phyloP scores from a whole-genome alignment of 192 early-diverging fungal genomes.

The Physocladia obscura region DNA sequence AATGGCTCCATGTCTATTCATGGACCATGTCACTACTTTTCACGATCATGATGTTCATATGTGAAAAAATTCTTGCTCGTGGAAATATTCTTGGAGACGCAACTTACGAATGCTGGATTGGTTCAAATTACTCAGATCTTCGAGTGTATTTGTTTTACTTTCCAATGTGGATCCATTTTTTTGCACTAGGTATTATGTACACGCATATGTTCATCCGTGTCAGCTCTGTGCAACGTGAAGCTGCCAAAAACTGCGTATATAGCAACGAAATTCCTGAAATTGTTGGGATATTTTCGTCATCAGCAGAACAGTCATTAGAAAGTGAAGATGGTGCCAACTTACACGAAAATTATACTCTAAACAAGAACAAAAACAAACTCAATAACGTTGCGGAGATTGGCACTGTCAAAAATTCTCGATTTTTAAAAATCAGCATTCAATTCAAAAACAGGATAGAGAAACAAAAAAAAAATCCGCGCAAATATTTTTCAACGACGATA shows the following conservation, averaged over 20 bases:
- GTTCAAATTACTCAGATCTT: background rate
- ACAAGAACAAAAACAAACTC: background rate
- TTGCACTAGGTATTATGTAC: background rate
- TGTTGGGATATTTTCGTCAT: too few relatives aligned
- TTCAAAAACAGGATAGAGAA: too few relatives aligned
- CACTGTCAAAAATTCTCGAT: too few relatives aligned
- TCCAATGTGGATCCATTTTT: constrained; percentile 5
- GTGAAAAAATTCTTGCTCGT: background rate
- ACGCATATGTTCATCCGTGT: background rate
- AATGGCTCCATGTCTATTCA: background rate
- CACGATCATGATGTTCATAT: background rate
- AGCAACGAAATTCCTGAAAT: too few relatives aligned
- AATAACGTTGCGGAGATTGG: background rate
- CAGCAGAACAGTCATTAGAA: too few relatives aligned
- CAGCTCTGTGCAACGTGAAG: background rate
- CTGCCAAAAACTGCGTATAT: background rate
- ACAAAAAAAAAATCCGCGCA: too few relatives aligned
- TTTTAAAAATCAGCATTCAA: too few relatives aligned
- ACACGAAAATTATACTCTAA: background rate
- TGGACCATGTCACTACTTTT: background rate
- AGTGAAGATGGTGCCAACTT: background rate
- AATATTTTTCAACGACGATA: too few relatives aligned
- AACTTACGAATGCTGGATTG: constrained; percentile 22
- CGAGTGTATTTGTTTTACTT: constrained; percentile 3
- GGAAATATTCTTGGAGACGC: constrained; percentile 6